Evolutionary conservation across 1,284 basidiomycete species (phyloP).

Genomic region (Mycosarcoma mackinlayi): DNA sequence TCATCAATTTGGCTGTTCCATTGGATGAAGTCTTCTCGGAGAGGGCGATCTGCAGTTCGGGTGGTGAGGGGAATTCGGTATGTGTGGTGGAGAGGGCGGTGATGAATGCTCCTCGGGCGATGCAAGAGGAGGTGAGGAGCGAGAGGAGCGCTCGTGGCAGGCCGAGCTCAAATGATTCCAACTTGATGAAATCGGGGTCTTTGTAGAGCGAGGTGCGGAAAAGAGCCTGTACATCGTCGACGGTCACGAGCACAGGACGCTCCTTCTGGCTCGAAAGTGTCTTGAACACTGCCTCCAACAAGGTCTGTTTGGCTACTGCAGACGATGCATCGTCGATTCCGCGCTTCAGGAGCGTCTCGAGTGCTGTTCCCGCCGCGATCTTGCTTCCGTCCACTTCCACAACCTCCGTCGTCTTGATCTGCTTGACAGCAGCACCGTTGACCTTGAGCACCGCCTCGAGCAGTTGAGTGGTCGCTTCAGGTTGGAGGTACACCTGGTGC

Average conservation of each 20-base stretch:
- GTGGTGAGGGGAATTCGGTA: conserved; percentile 42
- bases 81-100: conserved; percentile 52
- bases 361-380: conserved; percentile 32
- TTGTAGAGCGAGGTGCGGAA: conserved; percentile 80
- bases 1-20: conserved; percentile 7
- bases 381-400: conserved; percentile 33
- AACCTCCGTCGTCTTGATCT: conserved; percentile 27
- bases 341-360: conserved; percentile 41
- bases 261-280: conserved; percentile 78
- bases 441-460: conserved; percentile 66
- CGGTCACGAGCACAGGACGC: conserved; percentile 80
- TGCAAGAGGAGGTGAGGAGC: conserved; percentile 29
- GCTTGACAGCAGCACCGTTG: conserved; percentile 61
- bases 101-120: conserved; percentile 46
- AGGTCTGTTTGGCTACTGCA: conserved; percentile 70
- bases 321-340: conserved; percentile 24
- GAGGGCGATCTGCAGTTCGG: conserved; percentile 50
- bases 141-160: conserved; percentile 73
- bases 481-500: conserved; percentile 83
- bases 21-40: conserved; percentile 14
- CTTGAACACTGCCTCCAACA: conserved; percentile 77
- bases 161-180: conserved; percentile 84
- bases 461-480: conserved; percentile 69
- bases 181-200: conserved; percentile 78
- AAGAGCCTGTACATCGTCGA: conserved; percentile 87